Conservation (phyloP, 805 yeast species). For the Metschnikowia shivogae region DNA sequence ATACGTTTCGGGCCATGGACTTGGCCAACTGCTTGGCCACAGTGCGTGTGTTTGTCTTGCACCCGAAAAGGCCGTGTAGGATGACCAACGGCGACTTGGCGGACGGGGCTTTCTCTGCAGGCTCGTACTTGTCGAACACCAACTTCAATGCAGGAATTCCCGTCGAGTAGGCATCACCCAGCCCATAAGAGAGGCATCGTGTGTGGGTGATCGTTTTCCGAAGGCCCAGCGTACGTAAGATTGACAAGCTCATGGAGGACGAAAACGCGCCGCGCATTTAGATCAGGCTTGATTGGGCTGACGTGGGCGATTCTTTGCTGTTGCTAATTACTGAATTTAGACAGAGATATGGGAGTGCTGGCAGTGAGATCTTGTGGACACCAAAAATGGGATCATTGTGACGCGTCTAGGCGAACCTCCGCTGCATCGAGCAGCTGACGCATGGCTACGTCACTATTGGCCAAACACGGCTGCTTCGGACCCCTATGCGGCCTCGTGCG, state of each 20-base stretch:
- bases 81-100: constrained; percentile 62
- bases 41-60: constrained; percentile 71
- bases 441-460: too few species aligned
- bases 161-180: constrained; percentile 31
- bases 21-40: constrained; percentile 61
- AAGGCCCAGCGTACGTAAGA: neutral
- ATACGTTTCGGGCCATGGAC: constrained; percentile 52
- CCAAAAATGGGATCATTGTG: too few species aligned
- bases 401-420: too few species aligned
- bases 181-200: constrained; percentile 9
- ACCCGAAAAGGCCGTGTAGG: constrained; percentile 88
- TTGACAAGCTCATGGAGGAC: neutral
- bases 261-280: neutral
- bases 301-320: too few species aligned
- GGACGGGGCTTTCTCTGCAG: constrained; percentile 17
- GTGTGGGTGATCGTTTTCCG: neutral
- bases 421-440: too few species aligned
- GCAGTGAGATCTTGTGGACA: too few species aligned
- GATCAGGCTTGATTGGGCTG: too few species aligned
- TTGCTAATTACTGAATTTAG: too few species aligned
- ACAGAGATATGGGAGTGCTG: too few species aligned
- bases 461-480: too few species aligned
- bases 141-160: constrained; percentile 50
- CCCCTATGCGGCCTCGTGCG: neutral
- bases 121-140: constrained; percentile 46